Evolutionary conservation across 2,329 filamentous ascomycete species (phyloP).

Genomic region (Colletotrichum higginsianum): DNA sequence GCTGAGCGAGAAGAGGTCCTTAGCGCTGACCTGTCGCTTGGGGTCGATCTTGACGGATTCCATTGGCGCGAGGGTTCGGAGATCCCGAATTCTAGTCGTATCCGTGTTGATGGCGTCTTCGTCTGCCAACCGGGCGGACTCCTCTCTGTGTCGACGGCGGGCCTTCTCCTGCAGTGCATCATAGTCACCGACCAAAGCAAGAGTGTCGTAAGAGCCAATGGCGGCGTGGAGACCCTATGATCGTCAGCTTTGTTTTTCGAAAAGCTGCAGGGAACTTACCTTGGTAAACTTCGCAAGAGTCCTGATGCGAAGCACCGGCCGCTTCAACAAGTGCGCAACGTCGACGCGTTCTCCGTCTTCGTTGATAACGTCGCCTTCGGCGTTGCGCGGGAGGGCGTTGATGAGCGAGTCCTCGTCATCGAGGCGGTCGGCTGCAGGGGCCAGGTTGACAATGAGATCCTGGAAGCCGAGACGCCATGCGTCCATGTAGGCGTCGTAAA

Average conservation of each 20-base stretch:
- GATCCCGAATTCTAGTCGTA: constrained; percentile 82
- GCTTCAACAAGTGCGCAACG: constrained; percentile 91
- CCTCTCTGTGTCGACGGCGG: constrained; percentile 74
- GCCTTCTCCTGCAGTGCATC: constrained; percentile 83
- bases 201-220: constrained; percentile 62
- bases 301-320: constrained; percentile 89
- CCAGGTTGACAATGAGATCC: constrained; percentile 93
- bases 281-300: constrained; percentile 88
- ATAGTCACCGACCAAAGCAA: constrained; percentile 66
- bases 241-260: constrained; percentile 20
- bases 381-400: constrained; percentile 72
- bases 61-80: constrained; percentile 81
- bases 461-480: constrained; percentile 96
- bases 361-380: constrained; percentile 77
- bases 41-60: constrained; percentile 80
- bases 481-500: constrained; percentile 89
- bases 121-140: constrained; percentile 82
- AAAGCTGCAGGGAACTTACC: constrained; percentile 57
- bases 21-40: constrained; percentile 86
- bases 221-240: constrained; percentile 70
- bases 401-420: constrained; percentile 75
- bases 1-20: constrained; percentile 91
- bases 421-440: constrained; percentile 69
- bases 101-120: constrained; percentile 90
- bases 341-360: constrained; percentile 91